Base-by-base conservation (phyloP, 768 basidiomycete genomes). In the Porphyrellus cyaneotinctus region DNA sequence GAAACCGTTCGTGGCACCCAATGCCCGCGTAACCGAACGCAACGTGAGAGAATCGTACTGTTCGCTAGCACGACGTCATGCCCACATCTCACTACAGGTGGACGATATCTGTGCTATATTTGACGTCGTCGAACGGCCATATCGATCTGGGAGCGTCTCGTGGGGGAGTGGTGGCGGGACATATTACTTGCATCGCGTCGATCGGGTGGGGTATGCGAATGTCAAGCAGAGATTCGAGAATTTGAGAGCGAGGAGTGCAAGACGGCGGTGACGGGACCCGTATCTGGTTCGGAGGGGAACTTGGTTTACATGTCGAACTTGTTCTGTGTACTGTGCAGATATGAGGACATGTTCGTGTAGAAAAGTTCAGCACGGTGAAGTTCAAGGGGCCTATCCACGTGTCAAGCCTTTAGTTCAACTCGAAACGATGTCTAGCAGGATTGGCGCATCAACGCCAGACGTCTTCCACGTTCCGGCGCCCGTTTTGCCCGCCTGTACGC, bases 91-190 rank as follows among this genome's bases (percentile, higher is more conserved):
- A 48, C 50, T 10, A 6, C 58, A 88, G 86, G 78, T 85, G 38
- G 82, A 87, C 64, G 88, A 90, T 54, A 88, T 92, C 47, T 82
- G 83, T 52, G 81, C 87, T 10, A 93, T 94, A 51, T 87, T 95
- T 65, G 83, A 88, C 46, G 86, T 90, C 9, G 79, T 78, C 32
- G 84, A 87, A 64, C 75, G 76, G 24, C 71, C 75, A 13, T 92
- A 88, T 64, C 77, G 77, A 50, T 81, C 84, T 4, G 89, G 87
- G 18, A 81, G 82, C 50, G 90, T 92, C 32, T 91, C 89, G 5
- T 93, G 91, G 91, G 87, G 82, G 13, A 82, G 80, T 52, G 77
- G 74, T 33, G 80, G 82, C 1, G 89, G 89, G 6, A 74, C 74
- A 24, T 91, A 88, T 61, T 91, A 84, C 61, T 62, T 91, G 54